Evolutionary conservation across 768 basidiomycete species (phyloP).

Genomic region (Sarcodon sp.): DNA sequence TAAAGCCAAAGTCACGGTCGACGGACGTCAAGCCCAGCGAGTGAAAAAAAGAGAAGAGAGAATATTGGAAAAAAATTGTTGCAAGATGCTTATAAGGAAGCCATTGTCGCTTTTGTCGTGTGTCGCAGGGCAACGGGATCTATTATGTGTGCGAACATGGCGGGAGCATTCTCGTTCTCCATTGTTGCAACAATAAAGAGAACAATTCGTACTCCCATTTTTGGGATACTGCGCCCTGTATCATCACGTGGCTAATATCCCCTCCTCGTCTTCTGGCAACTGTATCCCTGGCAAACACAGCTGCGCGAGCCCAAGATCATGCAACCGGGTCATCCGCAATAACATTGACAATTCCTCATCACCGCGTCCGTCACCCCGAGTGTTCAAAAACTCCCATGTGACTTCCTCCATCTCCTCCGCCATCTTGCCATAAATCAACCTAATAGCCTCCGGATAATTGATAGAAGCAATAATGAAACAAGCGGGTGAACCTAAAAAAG

Average conservation of each 20-base stretch:
- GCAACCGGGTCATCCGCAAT: conserved; percentile 63
- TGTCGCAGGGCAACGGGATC: no score
- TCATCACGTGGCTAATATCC: no score
- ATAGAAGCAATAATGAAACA: conserved; percentile 67
- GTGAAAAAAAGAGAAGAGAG: neutral
- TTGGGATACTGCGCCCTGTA: no score
- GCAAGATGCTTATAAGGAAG: no score
- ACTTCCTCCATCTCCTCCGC: conserved; percentile 57
- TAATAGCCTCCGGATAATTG: conserved; percentile 49
- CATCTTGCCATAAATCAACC: conserved; percentile 53
- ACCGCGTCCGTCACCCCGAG: conserved; percentile 17
- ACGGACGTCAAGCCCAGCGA: neutral
- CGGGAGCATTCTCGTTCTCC: no score
- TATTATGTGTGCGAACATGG: no score
- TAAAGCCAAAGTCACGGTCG: neutral
- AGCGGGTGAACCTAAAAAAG: conserved; percentile 50
- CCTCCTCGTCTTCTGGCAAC: conserved; percentile 4
- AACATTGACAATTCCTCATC: conserved; percentile 44
- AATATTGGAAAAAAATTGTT: no score
- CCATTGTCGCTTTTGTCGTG: no score
- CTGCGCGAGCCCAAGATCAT: conserved; percentile 63
- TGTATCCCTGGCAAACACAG: conserved; percentile 23
- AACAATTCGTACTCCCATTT: no score
- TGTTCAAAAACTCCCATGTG: conserved; percentile 52
- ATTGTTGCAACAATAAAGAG: no score